Conservation (phyloP, 495 filamentous ascomycete species). For the Lophiotrema nucula region DNA sequence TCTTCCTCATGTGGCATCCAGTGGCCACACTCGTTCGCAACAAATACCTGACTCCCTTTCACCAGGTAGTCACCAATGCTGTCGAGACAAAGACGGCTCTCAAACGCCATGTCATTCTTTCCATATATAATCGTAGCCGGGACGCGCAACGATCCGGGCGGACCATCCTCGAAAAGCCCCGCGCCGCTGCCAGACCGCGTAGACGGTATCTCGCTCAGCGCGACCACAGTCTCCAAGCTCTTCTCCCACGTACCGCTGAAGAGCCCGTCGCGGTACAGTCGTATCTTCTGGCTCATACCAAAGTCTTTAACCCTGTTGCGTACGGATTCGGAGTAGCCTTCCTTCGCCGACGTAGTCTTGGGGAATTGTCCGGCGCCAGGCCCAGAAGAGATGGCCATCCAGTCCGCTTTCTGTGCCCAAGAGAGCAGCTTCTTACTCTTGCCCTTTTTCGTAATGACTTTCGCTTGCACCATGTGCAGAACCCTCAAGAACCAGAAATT, state of each 20-base stretch:
- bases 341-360: neutral
- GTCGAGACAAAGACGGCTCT: slow-evolving; percentile 29
- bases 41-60: slow-evolving; percentile 28
- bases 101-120: slow-evolving; percentile 45
- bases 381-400: slow-evolving; percentile 21
- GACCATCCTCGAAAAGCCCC: slow-evolving; percentile 50
- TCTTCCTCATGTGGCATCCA: slow-evolving; percentile 35
- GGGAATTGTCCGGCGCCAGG: slow-evolving; percentile 11
- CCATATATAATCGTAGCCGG: slow-evolving; percentile 55
- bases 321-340: slow-evolving; percentile 35
- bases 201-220: slow-evolving; percentile 44
- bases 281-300: slow-evolving; percentile 44
- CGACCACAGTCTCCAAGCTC: slow-evolving; percentile 49
- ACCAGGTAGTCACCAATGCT: slow-evolving; percentile 36
- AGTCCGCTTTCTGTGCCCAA: slow-evolving; percentile 11
- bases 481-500: slow-evolving; percentile 46
- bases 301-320: slow-evolving; percentile 4
- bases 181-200: slow-evolving; percentile 39
- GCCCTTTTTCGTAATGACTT: slow-evolving; percentile 40
- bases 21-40: slow-evolving; percentile 28
- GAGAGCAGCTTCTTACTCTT: slow-evolving; percentile 10
- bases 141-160: slow-evolving; percentile 48
- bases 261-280: slow-evolving; percentile 52
- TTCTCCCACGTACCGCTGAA: slow-evolving; percentile 46
- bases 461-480: slow-evolving; percentile 40